These are phyloP conservation scores for Mycena polygramma DNA, from an alignment of 768 basidiomycete genomes.

Conservation along the genomic window DNA sequence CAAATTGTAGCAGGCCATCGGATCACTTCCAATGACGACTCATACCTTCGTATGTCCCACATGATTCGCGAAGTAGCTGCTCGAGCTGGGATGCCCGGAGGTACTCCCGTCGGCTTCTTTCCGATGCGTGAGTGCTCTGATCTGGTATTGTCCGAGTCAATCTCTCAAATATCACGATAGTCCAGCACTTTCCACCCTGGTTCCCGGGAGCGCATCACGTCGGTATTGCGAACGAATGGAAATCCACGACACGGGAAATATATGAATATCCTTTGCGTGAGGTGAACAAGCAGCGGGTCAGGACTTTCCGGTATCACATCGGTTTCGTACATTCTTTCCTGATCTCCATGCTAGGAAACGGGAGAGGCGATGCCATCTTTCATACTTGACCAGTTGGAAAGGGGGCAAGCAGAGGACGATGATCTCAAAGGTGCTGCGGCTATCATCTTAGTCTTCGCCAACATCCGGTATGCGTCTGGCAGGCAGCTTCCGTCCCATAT, in stretches of 20 bases:
- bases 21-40: constrained; percentile 49
- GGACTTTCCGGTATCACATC: constrained; percentile 28
- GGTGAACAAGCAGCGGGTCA: constrained; percentile 36
- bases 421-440: constrained; percentile 15
- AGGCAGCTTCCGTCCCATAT: neutral
- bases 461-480: constrained; percentile 35
- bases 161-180: constrained; percentile 29
- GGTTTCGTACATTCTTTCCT: neutral
- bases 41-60: constrained; percentile 47
- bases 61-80: constrained; percentile 42
- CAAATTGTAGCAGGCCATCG: constrained; percentile 49
- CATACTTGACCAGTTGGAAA: neutral
- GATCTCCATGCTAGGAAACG: neutral
- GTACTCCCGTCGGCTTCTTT: constrained; percentile 35
- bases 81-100: constrained; percentile 21
- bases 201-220: constrained; percentile 48
- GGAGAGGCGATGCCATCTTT: constrained; percentile 14
- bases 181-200: constrained; percentile 50
- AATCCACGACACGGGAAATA: neutral
- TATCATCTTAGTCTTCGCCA: constrained; percentile 39
- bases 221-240: constrained; percentile 11
- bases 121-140: neutral
- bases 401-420: neutral
- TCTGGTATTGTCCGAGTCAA: too few relatives aligned
- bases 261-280: constrained; percentile 11